These are phyloP conservation scores for Penicillium samsonianum DNA, from an alignment of 495 filamentous ascomycete genomes.

Conservation along the genomic window DNA sequence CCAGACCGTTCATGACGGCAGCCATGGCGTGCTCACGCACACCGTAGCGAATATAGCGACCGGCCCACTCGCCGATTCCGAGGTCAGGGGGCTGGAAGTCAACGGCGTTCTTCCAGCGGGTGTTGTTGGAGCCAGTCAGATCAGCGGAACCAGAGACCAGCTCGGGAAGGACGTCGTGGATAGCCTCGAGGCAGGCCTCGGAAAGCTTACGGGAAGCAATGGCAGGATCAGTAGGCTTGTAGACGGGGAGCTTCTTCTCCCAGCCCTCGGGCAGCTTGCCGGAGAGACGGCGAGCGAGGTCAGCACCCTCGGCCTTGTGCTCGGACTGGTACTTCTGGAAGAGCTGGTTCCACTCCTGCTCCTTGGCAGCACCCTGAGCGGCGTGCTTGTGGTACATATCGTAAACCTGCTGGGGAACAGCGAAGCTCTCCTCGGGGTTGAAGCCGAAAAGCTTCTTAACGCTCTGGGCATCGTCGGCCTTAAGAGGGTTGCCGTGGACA, in stretches of 20 bases:
- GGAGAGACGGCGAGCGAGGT: conserved; percentile 78
- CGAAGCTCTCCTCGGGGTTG: conserved; percentile 90
- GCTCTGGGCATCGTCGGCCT: conserved; percentile 86
- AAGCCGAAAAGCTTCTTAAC: conserved; percentile 96
- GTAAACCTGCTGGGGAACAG: conserved; percentile 92
- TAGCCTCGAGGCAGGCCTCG: conserved; percentile 86
- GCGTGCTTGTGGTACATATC: conserved; percentile 83
- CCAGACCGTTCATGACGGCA: conserved; percentile 96
- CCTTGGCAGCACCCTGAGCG: conserved; percentile 80
- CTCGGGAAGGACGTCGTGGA: conserved; percentile 82
- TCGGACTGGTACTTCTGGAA: conserved; percentile 80
- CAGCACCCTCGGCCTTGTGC: conserved; percentile 73
- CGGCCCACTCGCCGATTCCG: conserved; percentile 81
- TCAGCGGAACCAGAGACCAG: conserved; percentile 95
- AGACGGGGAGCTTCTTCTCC: conserved; percentile 90
- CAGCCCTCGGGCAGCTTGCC: conserved; percentile 93
- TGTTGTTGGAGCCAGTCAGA: conserved; percentile 98
- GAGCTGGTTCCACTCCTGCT: conserved; percentile 94
- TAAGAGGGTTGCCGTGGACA: conserved; percentile 94
- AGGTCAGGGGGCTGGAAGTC: conserved; percentile 95
- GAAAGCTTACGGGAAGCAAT: conserved; percentile 93
- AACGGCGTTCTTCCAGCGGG: conserved; percentile 91
- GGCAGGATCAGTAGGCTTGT: conserved; percentile 84
- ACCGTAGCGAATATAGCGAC: conserved; percentile 96
- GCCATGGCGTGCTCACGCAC: conserved; percentile 98